A percentile compares a stretch with the other conserved stretches of the same genome.
phyloP scores from a whole-genome alignment of 352 stramenopile genomes.

The Phytophthora pinifolia region DNA sequence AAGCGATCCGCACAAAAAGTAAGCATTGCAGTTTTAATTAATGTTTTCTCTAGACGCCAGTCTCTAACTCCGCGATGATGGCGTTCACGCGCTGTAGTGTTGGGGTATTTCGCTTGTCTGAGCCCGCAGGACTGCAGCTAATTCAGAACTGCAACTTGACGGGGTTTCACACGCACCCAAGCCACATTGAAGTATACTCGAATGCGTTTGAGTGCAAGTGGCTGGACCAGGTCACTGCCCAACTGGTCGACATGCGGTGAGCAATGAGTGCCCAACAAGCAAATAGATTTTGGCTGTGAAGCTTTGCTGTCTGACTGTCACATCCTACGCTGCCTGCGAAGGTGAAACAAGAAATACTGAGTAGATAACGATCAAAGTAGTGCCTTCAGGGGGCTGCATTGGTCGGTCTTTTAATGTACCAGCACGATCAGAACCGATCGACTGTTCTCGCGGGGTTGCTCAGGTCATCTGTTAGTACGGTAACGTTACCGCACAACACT shows the following conservation, averaged over 20 bases:
- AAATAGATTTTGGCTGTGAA: slow-evolving; percentile 16
- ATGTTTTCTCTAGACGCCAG: background rate
- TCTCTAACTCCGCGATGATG: background rate
- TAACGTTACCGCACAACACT: too few species aligned
- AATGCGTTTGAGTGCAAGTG: slow-evolving; percentile 74
- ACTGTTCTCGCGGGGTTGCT: slow-evolving; percentile 10
- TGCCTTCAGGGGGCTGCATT: slow-evolving; percentile 21
- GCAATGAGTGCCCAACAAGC: background rate
- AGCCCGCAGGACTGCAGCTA: slow-evolving; percentile 76
- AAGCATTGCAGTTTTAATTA: background rate
- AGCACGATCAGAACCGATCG: slow-evolving; percentile 19
- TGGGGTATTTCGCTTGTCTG: slow-evolving; percentile 82
- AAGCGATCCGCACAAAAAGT: slow-evolving; percentile 68
- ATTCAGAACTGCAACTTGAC: slow-evolving; percentile 89
- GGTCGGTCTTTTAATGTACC: slow-evolving; percentile 22
- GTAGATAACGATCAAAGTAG: slow-evolving; percentile 17
- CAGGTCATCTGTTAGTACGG: background rate
- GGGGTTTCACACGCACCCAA: slow-evolving; percentile 86
- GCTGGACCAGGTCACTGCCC: slow-evolving; percentile 37
- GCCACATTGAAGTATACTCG: slow-evolving; percentile 77
- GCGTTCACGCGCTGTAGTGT: slow-evolving; percentile 45
- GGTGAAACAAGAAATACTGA: slow-evolving; percentile 1
- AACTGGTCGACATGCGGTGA: slow-evolving; percentile 76
- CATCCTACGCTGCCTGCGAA: background rate
- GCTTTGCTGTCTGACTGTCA: background rate